Conservation (phyloP, 1,284 basidiomycete genomes). For the Takashimella tepidaria region DNA sequence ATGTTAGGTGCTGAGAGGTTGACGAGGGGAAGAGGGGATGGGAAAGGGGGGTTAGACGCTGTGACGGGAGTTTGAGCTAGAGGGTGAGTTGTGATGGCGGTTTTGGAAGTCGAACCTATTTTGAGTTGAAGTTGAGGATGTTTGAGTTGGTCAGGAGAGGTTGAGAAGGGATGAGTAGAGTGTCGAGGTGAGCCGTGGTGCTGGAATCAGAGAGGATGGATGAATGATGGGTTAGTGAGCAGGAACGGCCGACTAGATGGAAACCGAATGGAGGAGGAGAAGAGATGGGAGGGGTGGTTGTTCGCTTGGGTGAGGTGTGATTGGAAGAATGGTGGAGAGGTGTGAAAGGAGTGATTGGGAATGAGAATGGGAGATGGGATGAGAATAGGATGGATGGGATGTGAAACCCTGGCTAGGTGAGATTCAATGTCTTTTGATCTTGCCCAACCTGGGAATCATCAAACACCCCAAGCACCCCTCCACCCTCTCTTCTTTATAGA, state of each 20-base stretch:
- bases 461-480: too few relatives aligned
- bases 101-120: too few relatives aligned
- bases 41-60: neutral
- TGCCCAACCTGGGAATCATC: too few relatives aligned
- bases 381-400: neutral
- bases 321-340: too few relatives aligned
- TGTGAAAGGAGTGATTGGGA: too few relatives aligned
- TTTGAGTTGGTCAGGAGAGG: neutral
- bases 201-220: neutral
- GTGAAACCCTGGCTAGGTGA: too few relatives aligned
- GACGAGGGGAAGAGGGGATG: conserved; percentile 9
- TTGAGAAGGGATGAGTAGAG: neutral
- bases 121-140: neutral
- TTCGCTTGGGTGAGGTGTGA: too few relatives aligned
- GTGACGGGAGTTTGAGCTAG: conserved; percentile 14
- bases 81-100: conserved; percentile 7
- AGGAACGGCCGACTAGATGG: too few relatives aligned
- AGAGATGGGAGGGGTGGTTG: neutral
- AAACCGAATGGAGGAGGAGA: too few relatives aligned
- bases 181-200: neutral
- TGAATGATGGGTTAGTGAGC: neutral
- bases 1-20: conserved; percentile 13
- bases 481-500: too few relatives aligned
- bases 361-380: neutral
- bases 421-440: too few relatives aligned